These are phyloP conservation scores for Penicillium griseofulvum DNA, from an alignment of 2,329 filamentous ascomycete genomes.

Conservation along the genomic window DNA sequence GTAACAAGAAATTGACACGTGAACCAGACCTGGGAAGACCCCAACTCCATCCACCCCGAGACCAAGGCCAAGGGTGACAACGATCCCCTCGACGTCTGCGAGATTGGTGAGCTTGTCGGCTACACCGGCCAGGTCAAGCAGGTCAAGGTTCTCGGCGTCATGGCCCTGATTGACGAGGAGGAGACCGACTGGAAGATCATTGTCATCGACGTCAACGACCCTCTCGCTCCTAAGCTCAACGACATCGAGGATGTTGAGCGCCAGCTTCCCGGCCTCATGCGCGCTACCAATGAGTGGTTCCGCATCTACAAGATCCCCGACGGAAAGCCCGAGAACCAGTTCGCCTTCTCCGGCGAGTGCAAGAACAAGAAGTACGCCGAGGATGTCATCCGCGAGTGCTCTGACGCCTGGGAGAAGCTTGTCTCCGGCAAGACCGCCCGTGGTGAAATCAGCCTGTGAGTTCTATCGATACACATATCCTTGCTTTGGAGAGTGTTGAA, in stretches of 20 bases:
- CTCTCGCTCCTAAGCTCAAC: slow-evolving; percentile 92
- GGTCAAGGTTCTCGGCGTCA: slow-evolving; percentile 99
- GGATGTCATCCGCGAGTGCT: slow-evolving; percentile 93
- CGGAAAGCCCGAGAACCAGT: slow-evolving; percentile 99
- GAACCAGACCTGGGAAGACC: slow-evolving; percentile 93
- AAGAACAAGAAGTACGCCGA: slow-evolving; percentile 99
- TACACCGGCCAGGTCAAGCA: slow-evolving; percentile 98
- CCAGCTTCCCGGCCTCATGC: slow-evolving; percentile 92
- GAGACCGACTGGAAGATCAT: slow-evolving; percentile 99
- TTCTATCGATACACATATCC: slow-evolving; percentile 23
- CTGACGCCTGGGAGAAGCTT: slow-evolving; percentile 94
- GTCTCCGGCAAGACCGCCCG: slow-evolving; percentile 82
- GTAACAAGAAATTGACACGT: slow-evolving; percentile 5
- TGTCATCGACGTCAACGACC: slow-evolving; percentile 97
- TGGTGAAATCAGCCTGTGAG: slow-evolving; percentile 79
- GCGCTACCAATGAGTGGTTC: slow-evolving; percentile 99
- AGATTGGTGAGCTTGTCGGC: slow-evolving; percentile 97
- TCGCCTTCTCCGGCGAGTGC: slow-evolving; percentile 99
- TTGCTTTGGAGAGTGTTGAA: background rate
- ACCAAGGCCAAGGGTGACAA: slow-evolving; percentile 99
- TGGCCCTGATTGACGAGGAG: slow-evolving; percentile 98
- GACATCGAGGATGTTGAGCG: slow-evolving; percentile 99
- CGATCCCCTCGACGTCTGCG: slow-evolving; percentile 98
- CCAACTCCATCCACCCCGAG: slow-evolving; percentile 91
- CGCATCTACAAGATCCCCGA: slow-evolving; percentile 99